Percentiles rank a stretch among this genome's conserved stretches.
Conservation (phyloP, 805 yeast genomes). For the Barnettozyma siamensis region DNA sequence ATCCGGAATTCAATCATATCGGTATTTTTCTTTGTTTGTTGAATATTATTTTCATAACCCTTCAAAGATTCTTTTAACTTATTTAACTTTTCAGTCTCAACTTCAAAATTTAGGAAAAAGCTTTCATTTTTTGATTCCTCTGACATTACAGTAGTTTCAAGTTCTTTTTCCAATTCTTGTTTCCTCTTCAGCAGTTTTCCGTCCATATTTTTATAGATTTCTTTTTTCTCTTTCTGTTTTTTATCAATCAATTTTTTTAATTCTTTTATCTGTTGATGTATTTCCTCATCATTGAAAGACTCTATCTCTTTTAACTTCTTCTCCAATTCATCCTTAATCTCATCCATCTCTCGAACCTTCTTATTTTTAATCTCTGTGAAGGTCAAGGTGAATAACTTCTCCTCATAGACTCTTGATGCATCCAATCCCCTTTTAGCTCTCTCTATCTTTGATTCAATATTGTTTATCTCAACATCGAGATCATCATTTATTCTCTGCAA, state of each 20-base stretch:
- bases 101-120: conserved; percentile 11
- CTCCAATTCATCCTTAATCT: conserved; percentile 22
- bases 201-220: neutral
- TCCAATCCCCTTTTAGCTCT: neutral
- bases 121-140: conserved; percentile 14
- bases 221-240: neutral
- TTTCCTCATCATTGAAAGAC: neutral
- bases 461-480: conserved; percentile 11
- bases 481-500: conserved; percentile 14
- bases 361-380: conserved; percentile 28
- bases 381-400: conserved; percentile 12
- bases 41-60: conserved; percentile 11
- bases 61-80: conserved; percentile 17
- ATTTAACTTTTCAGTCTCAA: conserved; percentile 17
- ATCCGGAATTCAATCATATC: conserved; percentile 3
- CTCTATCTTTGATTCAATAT: conserved; percentile 12
- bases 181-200: neutral
- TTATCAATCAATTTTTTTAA: neutral
- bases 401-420: conserved; percentile 10
- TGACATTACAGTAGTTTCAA: neutral
- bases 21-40: conserved; percentile 2
- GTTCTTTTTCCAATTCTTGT: neutral
- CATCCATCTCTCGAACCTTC: conserved; percentile 28
- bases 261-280: neutral
- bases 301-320: conserved; percentile 28